Evolutionary conservation across 169 alveolate genomes (phyloP).

Genomic region (Blepharisma undulans): DNA sequence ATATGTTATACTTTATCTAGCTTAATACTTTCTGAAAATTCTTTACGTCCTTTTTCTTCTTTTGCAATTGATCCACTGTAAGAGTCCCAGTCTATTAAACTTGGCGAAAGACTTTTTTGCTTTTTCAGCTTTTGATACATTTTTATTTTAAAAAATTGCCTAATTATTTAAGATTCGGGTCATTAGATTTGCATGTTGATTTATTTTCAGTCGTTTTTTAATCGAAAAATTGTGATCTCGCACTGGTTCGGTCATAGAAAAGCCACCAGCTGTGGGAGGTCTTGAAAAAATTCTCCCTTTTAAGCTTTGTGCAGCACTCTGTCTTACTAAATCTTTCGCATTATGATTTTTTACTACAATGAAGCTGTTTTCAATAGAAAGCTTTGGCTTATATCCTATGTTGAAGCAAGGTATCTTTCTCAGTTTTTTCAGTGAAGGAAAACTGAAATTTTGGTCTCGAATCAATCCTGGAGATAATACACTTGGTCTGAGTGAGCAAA

Average conservation of each 20-base stretch:
- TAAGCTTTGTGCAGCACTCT: not conserved
- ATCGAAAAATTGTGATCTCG: not conserved
- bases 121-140: not conserved
- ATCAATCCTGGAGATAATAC: not conserved
- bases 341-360: not conserved
- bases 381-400: not conserved
- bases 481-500: not conserved
- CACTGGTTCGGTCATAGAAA: not conserved
- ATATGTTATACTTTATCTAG: not conserved
- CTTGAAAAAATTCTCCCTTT: not conserved
- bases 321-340: not conserved
- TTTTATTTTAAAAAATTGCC: not conserved
- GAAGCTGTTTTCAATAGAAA: not conserved
- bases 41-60: not conserved
- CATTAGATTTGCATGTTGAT: not conserved
- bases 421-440: not conserved
- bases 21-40: not conserved
- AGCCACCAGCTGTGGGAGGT: not conserved
- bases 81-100: not conserved
- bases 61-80: not conserved
- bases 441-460: not conserved
- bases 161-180: not conserved
- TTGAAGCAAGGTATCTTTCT: not conserved
- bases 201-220: not conserved
- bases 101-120: not conserved